Evolutionary conservation across 2,329 filamentous ascomycete genomes (phyloP).

Genomic region (Xylaria sp.): DNA sequence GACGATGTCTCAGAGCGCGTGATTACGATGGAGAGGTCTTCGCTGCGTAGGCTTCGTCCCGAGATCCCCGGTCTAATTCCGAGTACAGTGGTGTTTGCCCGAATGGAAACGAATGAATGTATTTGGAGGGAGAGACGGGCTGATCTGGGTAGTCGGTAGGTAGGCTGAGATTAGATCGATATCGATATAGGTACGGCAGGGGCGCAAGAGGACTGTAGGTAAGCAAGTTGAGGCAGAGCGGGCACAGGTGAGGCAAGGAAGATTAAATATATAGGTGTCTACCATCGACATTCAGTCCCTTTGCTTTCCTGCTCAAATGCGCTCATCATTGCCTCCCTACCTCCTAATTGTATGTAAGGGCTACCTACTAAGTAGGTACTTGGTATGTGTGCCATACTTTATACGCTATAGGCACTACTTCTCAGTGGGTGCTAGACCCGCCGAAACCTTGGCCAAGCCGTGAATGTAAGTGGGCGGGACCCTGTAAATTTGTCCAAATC

Average conservation of each 20-base stretch:
- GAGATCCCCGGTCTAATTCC: background rate
- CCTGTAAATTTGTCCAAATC: slow-evolving; percentile 20
- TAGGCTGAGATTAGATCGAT: background rate
- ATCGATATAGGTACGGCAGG: background rate
- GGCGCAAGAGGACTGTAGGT: too few relatives aligned
- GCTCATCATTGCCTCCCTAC: slow-evolving; percentile 23
- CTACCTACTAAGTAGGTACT: too few relatives aligned
- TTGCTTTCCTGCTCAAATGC: slow-evolving; percentile 42
- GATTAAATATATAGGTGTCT: background rate
- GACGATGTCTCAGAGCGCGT: too few relatives aligned
- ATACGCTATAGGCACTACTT: too few relatives aligned
- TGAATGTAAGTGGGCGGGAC: slow-evolving; percentile 7
- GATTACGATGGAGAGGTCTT: background rate
- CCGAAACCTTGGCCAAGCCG: slow-evolving; percentile 13
- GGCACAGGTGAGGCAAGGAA: background rate
- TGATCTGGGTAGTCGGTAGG: too few relatives aligned
- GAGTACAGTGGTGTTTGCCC: background rate
- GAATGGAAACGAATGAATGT: background rate
- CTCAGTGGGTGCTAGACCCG: background rate
- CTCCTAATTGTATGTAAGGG: too few relatives aligned
- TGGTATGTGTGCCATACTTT: too few relatives aligned
- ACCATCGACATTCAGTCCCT: background rate
- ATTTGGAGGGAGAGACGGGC: background rate
- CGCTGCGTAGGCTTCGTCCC: background rate
- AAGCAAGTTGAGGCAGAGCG: background rate